A percentile compares a stretch with the other conserved stretches of the same genome.
phyloP scores from a whole-genome alignment of 495 filamentous ascomycete genomes.

The Rusavskia elegans region DNA sequence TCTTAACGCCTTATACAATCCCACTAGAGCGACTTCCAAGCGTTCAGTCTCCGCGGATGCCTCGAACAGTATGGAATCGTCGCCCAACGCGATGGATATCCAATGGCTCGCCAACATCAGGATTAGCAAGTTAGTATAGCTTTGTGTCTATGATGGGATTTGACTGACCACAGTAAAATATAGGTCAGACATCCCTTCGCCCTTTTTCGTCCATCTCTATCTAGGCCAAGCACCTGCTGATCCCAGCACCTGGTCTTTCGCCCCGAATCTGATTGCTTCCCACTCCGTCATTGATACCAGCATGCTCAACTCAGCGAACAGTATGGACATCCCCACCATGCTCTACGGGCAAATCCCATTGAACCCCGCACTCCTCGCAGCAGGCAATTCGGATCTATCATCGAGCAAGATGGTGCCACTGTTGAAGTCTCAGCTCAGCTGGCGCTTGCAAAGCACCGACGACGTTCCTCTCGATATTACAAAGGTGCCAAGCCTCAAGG shows the following conservation, averaged over 20 bases:
- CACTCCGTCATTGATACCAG: slow-evolving; percentile 3
- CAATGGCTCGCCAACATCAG: slow-evolving; percentile 48
- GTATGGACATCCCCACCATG: not conserved
- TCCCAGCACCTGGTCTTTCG: slow-evolving; percentile 23
- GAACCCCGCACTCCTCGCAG: slow-evolving; percentile 31
- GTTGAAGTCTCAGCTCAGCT: slow-evolving; percentile 27
- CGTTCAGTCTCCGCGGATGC: not conserved
- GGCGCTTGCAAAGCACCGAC: slow-evolving; percentile 12
- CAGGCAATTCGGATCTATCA: slow-evolving; percentile 23
- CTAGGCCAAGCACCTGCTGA: slow-evolving; percentile 30
- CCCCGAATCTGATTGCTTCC: slow-evolving; percentile 30
- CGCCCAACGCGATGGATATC: slow-evolving; percentile 11
- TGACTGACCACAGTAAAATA: too few species aligned
- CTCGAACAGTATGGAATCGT: slow-evolving; percentile 4
- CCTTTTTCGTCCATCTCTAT: slow-evolving; percentile 46
- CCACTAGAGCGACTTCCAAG: not conserved
- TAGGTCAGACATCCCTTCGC: slow-evolving; percentile 32
- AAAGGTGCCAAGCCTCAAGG: not conserved
- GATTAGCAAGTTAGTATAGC: slow-evolving; percentile 26
- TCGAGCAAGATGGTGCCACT: slow-evolving; percentile 24
- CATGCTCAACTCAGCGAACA: not conserved
- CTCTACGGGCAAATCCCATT: slow-evolving; percentile 36
- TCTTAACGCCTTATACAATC: slow-evolving; percentile 23
- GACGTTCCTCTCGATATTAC: not conserved
- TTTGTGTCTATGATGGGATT: not conserved